Evolutionary conservation across 768 basidiomycete genomes (phyloP), one percentile per base, ranked within the genome.

Genomic region (Tulasnella sp.): DNA sequence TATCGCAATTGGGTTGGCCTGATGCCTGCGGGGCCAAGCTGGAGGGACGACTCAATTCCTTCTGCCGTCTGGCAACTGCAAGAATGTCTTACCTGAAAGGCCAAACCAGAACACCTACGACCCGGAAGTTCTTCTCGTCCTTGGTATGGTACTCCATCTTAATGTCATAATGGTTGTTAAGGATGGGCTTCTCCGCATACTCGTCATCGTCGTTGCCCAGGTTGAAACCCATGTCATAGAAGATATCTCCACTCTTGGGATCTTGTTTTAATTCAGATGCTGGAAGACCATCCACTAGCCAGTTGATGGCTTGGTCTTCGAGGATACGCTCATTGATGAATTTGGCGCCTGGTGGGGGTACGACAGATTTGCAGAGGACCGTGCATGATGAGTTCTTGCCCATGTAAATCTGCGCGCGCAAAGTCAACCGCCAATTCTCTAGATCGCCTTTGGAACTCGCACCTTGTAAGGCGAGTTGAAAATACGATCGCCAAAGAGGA

Each of bases 401-500:
- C 94, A 98, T 96, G 84, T 89, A 88, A 77, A 98, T 91, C 92
- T 96, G 82, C 42, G 34, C 18, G 24, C 21, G 8, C 74, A 36
- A 38, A 36, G 12, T 73, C 74, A 21, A 52, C 27, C 62, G 34
- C 19, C 16, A 3, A 21, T 7, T 44, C 52, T 77, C 74, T 62
- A 12, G 38, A 40, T 27, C 14, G 78, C 24, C 7, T 44, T 31
- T 18, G 14, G 44, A 73, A 18, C 27, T 86, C 92, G 77, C 81
- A 95, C 94, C 82, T 96, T 90, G 83, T 95, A 98, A 2, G 92
- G 94, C 3, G 95, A 95, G 83, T 92, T 91, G 85, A 96, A 94
- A 82, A 99, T 95, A 81, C 97, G 89, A 87, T 98, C 97, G 21
- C 97, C 97, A 82, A 98, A 98, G n/a, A 99, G 87, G 82, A 98